Base-by-base conservation (phyloP, 306 rosid genomes). In the Vigna nakashimae region DNA sequence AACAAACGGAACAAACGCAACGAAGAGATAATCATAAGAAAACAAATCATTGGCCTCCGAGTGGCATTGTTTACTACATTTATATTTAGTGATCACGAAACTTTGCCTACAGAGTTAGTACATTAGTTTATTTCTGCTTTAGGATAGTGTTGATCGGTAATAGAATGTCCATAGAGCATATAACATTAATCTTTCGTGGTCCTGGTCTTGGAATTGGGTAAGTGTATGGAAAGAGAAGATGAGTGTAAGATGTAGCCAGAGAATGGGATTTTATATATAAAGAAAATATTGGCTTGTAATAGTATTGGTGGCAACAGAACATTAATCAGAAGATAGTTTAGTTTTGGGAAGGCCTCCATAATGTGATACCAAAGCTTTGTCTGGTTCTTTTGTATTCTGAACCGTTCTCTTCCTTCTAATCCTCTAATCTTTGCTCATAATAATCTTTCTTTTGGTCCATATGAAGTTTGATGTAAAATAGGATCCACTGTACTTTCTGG, bases 351-450 rank as follows among this genome's bases (percentile, higher is more conserved):
- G 28, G 34, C 60, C 43, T 76, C 78, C 82, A 76, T 66, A 52
- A 20, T 75, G 82, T 71, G 67, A 51, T 50, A 57, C 71, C 14
- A 4, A 65, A 82, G 71, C 67, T 63, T 74, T 82, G 82, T 75
- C 80, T 57, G 65, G 70, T 76, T 75, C 79, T 74, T 71, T 70
- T 38, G 17, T 26, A 14, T n/a, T 56, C 68, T 28, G 77, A 50
- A 3, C 40, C 34, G 7, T 45, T 70, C 53, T 15, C 48, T 9
- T 78, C 20, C 7, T 65, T 46, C n/a, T n/a, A n/a, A n/a, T n/a
- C n/a, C n/a, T n/a, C n/a, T 45, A 26, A 74, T 43, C 57, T 57
- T 57, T 73, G n/a, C 2, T 40, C 22, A 5, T 2, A 56, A 40
- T 58, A 73, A 56, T 58, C 65, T 72, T 38, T 22, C 26, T 52